These are phyloP conservation scores for Trametes cubensis DNA, from an alignment of 768 basidiomycete species.

Conservation along the genomic window DNA sequence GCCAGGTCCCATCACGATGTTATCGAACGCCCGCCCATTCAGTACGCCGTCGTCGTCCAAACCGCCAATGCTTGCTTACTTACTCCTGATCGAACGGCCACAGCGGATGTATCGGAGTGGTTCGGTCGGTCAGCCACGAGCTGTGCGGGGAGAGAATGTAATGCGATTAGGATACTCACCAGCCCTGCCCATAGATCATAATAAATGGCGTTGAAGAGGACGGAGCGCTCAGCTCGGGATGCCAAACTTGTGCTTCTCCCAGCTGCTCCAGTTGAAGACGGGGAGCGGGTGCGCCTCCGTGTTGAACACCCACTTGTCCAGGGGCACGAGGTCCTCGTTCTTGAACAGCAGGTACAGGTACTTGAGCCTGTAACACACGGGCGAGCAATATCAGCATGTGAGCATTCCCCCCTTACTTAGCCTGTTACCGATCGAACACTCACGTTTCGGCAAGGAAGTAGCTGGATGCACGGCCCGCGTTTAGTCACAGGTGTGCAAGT, in stretches of 20 bases:
- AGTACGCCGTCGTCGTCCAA: not conserved
- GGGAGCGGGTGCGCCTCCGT: constrained; percentile 78
- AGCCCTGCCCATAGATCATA: not conserved
- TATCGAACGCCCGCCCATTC: constrained; percentile 14
- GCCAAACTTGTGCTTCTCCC: constrained; percentile 50
- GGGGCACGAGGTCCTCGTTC: constrained; percentile 58
- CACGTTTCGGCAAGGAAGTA: constrained; percentile 60
- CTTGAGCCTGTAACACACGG: constrained; percentile 52
- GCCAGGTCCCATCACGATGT: constrained; percentile 15
- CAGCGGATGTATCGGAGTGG: not conserved
- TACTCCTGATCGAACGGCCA: constrained; percentile 11
- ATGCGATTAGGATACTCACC: not conserved
- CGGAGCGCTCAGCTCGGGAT: constrained; percentile 8
- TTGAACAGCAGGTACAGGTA: constrained; percentile 72
- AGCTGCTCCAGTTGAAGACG: constrained; percentile 62
- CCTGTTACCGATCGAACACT: constrained; percentile 18
- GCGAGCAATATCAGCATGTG: not conserved
- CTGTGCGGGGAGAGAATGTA: not conserved
- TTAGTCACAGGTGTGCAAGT: not conserved
- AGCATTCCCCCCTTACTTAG: no score
- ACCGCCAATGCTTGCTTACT: constrained; percentile 3
- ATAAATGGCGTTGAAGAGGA: no score
- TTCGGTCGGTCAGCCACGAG: not conserved
- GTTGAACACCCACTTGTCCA: constrained; percentile 51
- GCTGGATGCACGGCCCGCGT: constrained; percentile 30